phyloP scores from a whole-genome alignment of 164 flowering plant genomes.

The Protea cynaroides region DNA sequence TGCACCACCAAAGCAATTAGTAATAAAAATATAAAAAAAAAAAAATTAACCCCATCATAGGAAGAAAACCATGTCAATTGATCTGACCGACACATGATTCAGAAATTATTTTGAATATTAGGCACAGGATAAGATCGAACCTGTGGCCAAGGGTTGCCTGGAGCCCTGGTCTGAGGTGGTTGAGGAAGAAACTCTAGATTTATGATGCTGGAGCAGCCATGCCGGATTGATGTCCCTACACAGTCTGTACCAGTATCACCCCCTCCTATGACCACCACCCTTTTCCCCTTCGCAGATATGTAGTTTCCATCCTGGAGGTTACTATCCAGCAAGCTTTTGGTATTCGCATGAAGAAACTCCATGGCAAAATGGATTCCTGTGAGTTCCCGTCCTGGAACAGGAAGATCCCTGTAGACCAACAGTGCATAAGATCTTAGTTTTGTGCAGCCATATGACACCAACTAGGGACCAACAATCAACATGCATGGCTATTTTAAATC shows the following conservation, averaged over 20 bases:
- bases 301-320: neutral
- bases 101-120: neutral
- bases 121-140: neutral
- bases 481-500: neutral
- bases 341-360: constrained; percentile 7
- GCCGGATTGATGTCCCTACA: constrained; percentile 6
- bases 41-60: neutral
- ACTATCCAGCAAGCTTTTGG: neutral
- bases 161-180: neutral
- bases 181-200: constrained; percentile 3
- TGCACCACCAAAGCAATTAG: neutral
- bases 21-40: no score
- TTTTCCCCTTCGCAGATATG: constrained; percentile 1
- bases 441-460: neutral
- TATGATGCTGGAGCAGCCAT: neutral
- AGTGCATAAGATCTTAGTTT: neutral
- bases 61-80: neutral
- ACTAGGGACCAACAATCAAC: neutral
- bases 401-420: neutral
- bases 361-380: constrained; percentile 6
- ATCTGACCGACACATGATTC: neutral
- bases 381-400: constrained; percentile 9
- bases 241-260: constrained; percentile 8
- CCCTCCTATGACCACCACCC: constrained; percentile 6
- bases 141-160: constrained; percentile 2